Percentiles rank a stretch among this genome's conserved stretches.
phyloP scores from a whole-genome alignment of 2,329 filamentous ascomycete genomes.

The Talaromyces sp. region DNA sequence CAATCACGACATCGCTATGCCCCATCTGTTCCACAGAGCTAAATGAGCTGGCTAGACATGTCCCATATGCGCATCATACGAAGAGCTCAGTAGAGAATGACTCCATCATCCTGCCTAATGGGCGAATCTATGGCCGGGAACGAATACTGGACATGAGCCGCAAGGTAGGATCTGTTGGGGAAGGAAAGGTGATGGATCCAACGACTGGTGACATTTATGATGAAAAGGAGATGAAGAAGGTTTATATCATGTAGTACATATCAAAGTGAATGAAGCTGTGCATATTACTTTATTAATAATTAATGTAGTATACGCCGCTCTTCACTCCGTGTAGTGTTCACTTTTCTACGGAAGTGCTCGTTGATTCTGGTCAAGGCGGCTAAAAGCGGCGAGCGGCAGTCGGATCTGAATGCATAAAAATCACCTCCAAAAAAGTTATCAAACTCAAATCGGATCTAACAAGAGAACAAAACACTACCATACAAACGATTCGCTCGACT shows the following conservation, averaged over 20 bases:
- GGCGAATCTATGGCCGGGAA: constrained; percentile 74
- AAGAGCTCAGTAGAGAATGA: constrained; percentile 91
- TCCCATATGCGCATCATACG: constrained; percentile 92
- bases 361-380: neutral
- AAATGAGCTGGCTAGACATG: constrained; percentile 80
- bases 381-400: constrained; percentile 3
- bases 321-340: neutral
- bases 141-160: constrained; percentile 70
- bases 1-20: constrained; percentile 71
- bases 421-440: neutral
- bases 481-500: no score
- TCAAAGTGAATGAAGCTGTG: neutral
- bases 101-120: constrained; percentile 80
- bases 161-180: constrained; percentile 64
- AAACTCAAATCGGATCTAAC: neutral
- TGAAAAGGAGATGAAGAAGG: constrained; percentile 68
- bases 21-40: constrained; percentile 95
- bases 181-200: constrained; percentile 70
- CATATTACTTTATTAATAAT: neutral
- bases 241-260: constrained; percentile 72
- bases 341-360: neutral
- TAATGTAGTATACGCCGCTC: no score
- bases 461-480: neutral
- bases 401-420: neutral
- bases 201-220: constrained; percentile 67